A percentile compares a stretch with the other conserved stretches of the same genome.
Conservation (phyloP, 495 filamentous ascomycete species). For the Penicillium diatomitis region DNA sequence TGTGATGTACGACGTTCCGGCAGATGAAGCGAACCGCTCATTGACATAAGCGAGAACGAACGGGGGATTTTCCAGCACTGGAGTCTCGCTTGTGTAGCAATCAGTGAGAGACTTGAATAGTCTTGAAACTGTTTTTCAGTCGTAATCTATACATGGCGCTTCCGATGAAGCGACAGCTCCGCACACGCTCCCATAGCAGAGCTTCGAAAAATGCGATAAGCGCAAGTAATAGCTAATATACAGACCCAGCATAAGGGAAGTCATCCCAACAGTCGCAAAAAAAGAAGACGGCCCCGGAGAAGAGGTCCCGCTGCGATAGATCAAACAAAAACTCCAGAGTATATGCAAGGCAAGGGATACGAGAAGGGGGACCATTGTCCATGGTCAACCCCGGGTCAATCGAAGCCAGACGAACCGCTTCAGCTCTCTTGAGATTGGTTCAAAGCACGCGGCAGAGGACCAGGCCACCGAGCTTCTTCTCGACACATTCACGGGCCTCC, state of each 20-base stretch:
- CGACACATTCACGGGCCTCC: constrained; percentile 79
- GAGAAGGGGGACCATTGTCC: constrained; percentile 9
- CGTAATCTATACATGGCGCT: constrained; percentile 22
- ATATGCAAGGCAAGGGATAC: constrained; percentile 36
- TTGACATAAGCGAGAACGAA: background rate
- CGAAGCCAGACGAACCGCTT: background rate
- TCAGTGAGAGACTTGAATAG: no score
- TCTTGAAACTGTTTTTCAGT: constrained; percentile 15
- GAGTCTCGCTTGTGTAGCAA: no score
- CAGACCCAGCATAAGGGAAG: constrained; percentile 26
- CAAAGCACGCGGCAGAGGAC: constrained; percentile 61
- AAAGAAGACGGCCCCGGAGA: constrained; percentile 18
- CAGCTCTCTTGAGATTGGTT: constrained; percentile 3
- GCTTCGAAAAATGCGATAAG: constrained; percentile 15
- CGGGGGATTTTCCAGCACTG: background rate
- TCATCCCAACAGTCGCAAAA: constrained; percentile 30
- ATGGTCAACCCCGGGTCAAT: background rate
- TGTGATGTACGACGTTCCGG: background rate
- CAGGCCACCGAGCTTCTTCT: constrained; percentile 77
- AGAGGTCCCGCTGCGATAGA: constrained; percentile 30
- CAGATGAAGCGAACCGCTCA: background rate
- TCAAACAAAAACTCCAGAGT: constrained; percentile 31
- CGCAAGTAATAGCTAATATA: constrained; percentile 30
- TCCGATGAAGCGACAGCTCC: constrained; percentile 7
- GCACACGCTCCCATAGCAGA: constrained; percentile 7